These are phyloP conservation scores for Fusarium pininemorale DNA, from an alignment of 2,329 filamentous ascomycete species.

Conservation along the genomic window DNA sequence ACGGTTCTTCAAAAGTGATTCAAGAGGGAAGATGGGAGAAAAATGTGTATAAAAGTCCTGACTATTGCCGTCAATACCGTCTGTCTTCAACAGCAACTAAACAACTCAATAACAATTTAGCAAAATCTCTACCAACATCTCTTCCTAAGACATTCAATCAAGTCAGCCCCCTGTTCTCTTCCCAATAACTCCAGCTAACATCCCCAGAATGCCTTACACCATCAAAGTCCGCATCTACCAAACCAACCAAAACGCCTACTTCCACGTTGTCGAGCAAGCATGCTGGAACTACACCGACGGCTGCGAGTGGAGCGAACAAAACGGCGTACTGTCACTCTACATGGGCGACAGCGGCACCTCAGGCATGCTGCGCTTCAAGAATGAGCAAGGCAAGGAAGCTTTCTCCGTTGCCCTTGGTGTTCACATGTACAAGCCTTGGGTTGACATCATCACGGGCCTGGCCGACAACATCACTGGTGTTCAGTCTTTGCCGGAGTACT, in stretches of 20 bases:
- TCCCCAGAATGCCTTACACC: conserved; percentile 26
- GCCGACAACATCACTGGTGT: conserved; percentile 26
- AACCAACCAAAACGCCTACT: conserved; percentile 32
- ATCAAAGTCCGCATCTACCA: conserved; percentile 37
- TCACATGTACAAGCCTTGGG: conserved; percentile 36
- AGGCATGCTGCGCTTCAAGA: conserved; percentile 35
- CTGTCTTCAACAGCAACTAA: background rate
- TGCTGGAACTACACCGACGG: conserved; percentile 37
- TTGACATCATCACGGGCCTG: conserved; percentile 29
- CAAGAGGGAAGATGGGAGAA: background rate
- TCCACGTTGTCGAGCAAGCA: conserved; percentile 28
- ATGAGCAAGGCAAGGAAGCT: conserved; percentile 29
- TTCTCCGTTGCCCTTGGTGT: conserved; percentile 33
- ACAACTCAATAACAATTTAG: background rate
- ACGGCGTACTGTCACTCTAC: conserved; percentile 13
- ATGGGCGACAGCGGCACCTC: conserved; percentile 34
- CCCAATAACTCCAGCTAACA: rapidly evolving
- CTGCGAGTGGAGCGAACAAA: conserved; percentile 13
- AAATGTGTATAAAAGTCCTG: background rate
- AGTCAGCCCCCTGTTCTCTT: background rate
- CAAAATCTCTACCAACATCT: background rate
- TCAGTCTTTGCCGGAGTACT: conserved; percentile 34
- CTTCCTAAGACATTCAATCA: background rate
- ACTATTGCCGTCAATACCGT: no score
- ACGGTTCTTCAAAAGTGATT: no score